A percentile compares a stretch with the other conserved stretches of the same genome.
Evolutionary conservation across 345 rosid genomes (phyloP).

Genomic region (Salix viminalis): DNA sequence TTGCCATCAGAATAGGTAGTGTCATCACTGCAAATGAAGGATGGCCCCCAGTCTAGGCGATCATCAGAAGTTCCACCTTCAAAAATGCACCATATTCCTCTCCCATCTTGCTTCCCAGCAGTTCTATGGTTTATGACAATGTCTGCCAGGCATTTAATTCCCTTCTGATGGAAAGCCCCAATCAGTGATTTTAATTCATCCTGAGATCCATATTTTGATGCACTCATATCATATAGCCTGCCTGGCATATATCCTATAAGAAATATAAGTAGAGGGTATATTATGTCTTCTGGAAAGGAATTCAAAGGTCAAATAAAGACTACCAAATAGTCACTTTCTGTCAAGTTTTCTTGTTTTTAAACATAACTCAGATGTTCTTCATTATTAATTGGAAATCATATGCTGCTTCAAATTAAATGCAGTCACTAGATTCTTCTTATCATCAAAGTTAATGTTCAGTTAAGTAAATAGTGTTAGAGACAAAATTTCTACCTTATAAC

Average conservation of each 20-base stretch:
- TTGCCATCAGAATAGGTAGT: constrained; percentile 45
- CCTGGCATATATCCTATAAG: constrained; percentile 78
- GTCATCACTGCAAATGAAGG: constrained; percentile 58
- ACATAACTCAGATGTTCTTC: not conserved
- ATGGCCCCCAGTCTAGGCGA: constrained; percentile 87
- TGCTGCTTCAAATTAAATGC: not conserved
- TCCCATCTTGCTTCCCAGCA: constrained; percentile 59
- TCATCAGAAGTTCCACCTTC: constrained; percentile 82
- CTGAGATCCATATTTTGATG: constrained; percentile 67
- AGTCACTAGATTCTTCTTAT: not conserved
- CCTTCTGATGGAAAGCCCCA: constrained; percentile 41
- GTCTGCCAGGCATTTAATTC: constrained; percentile 73
- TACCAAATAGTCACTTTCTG: not conserved
- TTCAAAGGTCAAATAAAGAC: not conserved
- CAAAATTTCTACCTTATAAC: not conserved
- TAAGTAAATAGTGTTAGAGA: not conserved
- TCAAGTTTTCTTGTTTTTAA: not conserved
- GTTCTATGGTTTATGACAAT: constrained; percentile 86
- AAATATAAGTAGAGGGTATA: not conserved
- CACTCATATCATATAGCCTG: constrained; percentile 68
- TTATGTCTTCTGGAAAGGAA: not conserved
- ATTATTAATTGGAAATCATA: not conserved
- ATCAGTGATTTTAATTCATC: constrained; percentile 50
- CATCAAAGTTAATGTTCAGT: not conserved
- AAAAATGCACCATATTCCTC: constrained; percentile 59